Evolutionary conservation across 345 rosid genomes (phyloP).

Genomic region (Eucalyptus melliodora): DNA sequence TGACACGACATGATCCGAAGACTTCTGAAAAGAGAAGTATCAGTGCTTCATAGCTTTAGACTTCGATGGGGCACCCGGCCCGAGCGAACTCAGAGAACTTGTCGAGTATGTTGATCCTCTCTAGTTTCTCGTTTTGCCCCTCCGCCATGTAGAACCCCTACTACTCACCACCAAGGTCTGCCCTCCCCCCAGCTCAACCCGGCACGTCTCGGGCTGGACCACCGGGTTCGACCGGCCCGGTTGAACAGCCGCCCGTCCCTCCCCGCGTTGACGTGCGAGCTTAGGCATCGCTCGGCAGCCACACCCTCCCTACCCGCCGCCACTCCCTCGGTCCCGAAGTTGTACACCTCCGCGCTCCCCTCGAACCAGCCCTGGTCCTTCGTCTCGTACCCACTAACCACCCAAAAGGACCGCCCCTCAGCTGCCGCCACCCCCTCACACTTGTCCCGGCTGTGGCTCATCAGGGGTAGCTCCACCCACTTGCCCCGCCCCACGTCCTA

Average conservation of each 20-base stretch:
- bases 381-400: too few species aligned
- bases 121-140: too few species aligned
- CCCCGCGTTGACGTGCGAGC: neutral
- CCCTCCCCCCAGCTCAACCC: constrained; percentile 2
- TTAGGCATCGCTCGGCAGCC: constrained; percentile 13
- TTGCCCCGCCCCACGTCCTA: too few species aligned
- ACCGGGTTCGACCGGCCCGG: neutral
- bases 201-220: constrained; percentile 4
- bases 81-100: accelerated
- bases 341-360: constrained; percentile 12
- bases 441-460: too few species aligned
- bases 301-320: constrained; percentile 15
- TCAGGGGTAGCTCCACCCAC: too few species aligned
- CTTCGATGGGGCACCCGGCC: accelerated
- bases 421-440: too few species aligned
- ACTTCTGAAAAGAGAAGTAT: too few species aligned
- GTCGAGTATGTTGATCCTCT: too few species aligned
- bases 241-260: neutral
- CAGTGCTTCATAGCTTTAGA: too few species aligned
- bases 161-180: neutral
- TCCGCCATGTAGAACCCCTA: too few species aligned
- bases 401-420: too few species aligned
- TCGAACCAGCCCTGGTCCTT: neutral
- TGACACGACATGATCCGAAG: accelerated
- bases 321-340: constrained; percentile 7